A percentile compares a stretch with the other conserved stretches of the same genome.
phyloP scores from a whole-genome alignment of 805 yeast genomes.

The Teunomyces stri region DNA sequence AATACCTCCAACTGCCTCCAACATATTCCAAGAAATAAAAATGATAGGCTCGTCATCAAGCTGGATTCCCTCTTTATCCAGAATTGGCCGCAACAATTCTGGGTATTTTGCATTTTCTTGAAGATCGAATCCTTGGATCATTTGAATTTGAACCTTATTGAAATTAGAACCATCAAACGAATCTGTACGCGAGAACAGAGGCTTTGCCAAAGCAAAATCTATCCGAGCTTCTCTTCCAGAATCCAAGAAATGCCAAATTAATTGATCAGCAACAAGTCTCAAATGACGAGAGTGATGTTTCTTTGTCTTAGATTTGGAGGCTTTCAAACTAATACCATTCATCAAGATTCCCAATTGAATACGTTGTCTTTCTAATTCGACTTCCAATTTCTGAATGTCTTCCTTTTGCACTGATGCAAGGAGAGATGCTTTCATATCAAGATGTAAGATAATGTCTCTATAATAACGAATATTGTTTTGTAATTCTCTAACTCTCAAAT shows the following conservation, averaged over 20 bases:
- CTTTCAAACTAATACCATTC: conserved; percentile 25
- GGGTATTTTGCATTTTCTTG: conserved; percentile 60
- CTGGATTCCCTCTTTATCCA: conserved; percentile 14
- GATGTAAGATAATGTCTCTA: conserved; percentile 36
- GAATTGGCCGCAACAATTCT: conserved; percentile 60
- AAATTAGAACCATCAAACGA: conserved; percentile 64
- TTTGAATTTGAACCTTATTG: conserved; percentile 56
- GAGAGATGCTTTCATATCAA: conserved; percentile 32
- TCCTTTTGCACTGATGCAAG: conserved; percentile 19
- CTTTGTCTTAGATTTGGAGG: conserved; percentile 17
- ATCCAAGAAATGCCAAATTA: conserved; percentile 68
- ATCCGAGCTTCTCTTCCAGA: conserved; percentile 61
- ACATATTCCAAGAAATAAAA: conserved; percentile 64
- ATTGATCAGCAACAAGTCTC: conserved; percentile 53
- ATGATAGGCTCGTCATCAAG: conserved; percentile 23
- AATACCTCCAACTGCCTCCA: conserved; percentile 87
- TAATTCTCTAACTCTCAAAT: conserved; percentile 25
- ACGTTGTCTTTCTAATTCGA: conserved; percentile 32
- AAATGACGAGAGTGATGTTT: conserved; percentile 22
- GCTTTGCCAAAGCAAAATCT: conserved; percentile 63
- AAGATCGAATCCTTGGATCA: conserved; percentile 69
- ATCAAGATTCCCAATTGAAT: conserved; percentile 36
- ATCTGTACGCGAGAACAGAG: conserved; percentile 60
- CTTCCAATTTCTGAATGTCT: conserved; percentile 21
- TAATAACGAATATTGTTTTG: conserved; percentile 30